Evolutionary conservation across 2,329 filamentous ascomycete species (phyloP), one percentile per base, ranked within the genome.

Genomic region (Epichloe typhina): DNA sequence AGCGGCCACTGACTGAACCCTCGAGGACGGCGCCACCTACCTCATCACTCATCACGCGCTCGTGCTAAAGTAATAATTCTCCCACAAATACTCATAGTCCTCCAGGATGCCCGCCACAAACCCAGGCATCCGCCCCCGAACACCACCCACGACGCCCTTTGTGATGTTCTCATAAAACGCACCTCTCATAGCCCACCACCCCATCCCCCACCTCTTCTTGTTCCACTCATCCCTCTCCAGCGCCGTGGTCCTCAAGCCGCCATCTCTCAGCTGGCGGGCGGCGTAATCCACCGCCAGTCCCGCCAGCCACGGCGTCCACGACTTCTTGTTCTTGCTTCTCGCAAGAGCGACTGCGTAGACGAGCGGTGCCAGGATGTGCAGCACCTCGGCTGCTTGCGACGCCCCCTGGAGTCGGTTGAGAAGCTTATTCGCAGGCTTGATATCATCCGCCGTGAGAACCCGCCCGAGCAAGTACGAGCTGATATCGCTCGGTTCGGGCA

Each of bases 51-150:
- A 54, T 59, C 57, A 69, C 31, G 65, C 64, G 50, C 74, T 78
- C 37, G 78, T 80, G 65, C 77, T 80, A 67, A 97, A 98, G 69
- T 97, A 94, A 67, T 96, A 97, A 60, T 94, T 90, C 69, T 96
- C 89, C 93, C 93, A 98, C 35, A 98, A 74, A 65, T 94, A 97
- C 67, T 95, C 88, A 64, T 98, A 98, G 66, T 98, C 93, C 64
- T 96, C 89, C 55, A 97, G 69, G 44, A 98, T 84, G 52, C 86
- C 88, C 8, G 83, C 86, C 23, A 95, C 74, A 63, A 98, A 79
- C 57, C 86, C 82, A 45, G 94, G 79, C 66, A 95, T 74, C 49
- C 86, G 82, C 62, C 83, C 84, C 57, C 81, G 83, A 57, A 95
- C 76, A 60, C 82, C 84, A 33, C 73, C 73, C 7, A 91, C 83